Evolutionary conservation across 2,329 filamentous ascomycete genomes (phyloP).

Genomic region (Shiraia sp.): DNA sequence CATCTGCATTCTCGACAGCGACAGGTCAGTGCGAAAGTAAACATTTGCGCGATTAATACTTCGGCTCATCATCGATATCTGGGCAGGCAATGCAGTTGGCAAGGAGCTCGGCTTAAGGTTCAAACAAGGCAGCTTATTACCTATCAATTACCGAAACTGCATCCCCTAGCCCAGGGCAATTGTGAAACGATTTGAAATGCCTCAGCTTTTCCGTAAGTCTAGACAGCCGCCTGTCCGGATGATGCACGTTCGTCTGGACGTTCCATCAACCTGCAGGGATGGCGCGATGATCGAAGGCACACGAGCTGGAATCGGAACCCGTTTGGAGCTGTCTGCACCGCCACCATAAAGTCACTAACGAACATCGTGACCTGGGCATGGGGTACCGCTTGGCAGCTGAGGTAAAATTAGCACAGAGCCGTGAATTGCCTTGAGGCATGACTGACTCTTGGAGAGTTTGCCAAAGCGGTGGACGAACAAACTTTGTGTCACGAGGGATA

Average conservation of each 20-base stretch:
- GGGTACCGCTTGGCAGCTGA: not conserved
- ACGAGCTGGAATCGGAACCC: constrained; percentile 37
- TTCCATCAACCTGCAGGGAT: constrained; percentile 21
- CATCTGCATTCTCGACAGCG: constrained; percentile 1
- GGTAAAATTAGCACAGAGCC: constrained; percentile 6
- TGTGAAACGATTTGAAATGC: constrained; percentile 17
- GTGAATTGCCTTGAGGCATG: constrained; percentile 14
- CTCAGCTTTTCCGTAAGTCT: no score
- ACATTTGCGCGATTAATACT: constrained; percentile 4
- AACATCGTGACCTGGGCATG: constrained; percentile 12
- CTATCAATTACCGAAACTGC: not conserved
- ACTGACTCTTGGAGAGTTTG: no score
- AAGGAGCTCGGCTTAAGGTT: no score
- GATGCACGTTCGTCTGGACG: not conserved
- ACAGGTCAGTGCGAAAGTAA: not conserved
- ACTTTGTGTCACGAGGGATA: no score
- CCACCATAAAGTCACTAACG: constrained; percentile 19
- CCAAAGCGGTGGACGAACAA: not conserved
- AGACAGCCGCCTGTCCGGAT: constrained; percentile 30
- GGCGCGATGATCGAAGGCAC: constrained; percentile 13
- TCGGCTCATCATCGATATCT: no score
- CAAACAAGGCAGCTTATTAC: constrained; percentile 1
- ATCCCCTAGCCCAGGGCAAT: constrained; percentile 2
- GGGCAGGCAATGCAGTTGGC: no score
- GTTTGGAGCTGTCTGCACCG: constrained; percentile 28